These are phyloP conservation scores for Russula earlei DNA, from an alignment of 768 basidiomycete species.

Conservation along the genomic window DNA sequence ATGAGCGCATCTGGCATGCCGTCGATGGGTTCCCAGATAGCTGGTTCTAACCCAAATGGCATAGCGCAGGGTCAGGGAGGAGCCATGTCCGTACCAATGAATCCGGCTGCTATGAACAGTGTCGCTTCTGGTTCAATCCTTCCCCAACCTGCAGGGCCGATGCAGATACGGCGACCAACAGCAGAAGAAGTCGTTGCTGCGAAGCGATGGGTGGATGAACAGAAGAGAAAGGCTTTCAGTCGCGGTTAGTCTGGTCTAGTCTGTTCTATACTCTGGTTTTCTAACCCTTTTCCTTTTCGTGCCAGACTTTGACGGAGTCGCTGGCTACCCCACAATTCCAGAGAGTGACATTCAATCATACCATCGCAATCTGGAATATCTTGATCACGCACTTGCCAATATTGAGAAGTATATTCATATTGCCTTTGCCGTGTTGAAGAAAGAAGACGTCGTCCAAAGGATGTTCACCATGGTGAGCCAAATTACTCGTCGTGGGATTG, in stretches of 20 bases:
- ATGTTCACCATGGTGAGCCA: conserved; percentile 8
- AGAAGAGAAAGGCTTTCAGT: not conserved
- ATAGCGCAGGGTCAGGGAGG: not conserved
- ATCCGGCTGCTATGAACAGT: not conserved
- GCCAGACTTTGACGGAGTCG: not conserved
- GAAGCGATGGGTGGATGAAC: conserved; percentile 7
- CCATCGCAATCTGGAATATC: conserved; percentile 9
- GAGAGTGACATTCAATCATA: conserved; percentile 6
- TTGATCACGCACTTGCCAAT: not conserved
- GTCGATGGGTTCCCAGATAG: not conserved
- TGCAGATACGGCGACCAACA: not conserved
- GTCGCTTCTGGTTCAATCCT: too few relatives aligned
- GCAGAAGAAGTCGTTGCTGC: not conserved
- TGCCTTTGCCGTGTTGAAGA: not conserved
- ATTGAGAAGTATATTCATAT: conserved; percentile 9
- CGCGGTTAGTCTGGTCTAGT: not conserved
- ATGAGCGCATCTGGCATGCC: not conserved
- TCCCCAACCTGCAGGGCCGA: too few relatives aligned
- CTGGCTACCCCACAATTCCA: not conserved
- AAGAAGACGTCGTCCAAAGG: not conserved
- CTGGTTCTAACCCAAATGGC: not conserved
- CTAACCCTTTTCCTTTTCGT: not conserved
- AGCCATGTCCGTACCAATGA: not conserved
- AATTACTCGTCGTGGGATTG: not conserved
- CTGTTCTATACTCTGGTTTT: not conserved